Evolutionary conservation across 1,284 basidiomycete genomes (phyloP).

Genomic region (Ustilago sp.): DNA sequence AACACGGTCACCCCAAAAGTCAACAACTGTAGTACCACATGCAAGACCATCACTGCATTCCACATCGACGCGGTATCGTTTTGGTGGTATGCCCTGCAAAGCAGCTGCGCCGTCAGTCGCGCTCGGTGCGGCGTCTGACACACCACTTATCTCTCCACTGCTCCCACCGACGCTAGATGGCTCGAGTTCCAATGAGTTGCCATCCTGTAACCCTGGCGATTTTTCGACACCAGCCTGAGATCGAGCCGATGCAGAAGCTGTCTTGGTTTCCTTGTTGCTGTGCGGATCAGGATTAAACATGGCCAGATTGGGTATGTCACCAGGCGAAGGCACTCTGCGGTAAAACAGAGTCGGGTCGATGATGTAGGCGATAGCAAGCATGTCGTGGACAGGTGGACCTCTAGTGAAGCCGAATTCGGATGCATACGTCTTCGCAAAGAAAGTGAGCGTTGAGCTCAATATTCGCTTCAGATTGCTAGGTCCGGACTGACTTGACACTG

Average conservation of each 20-base stretch:
- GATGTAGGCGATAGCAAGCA: constrained; percentile 62
- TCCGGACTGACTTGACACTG: constrained; percentile 21
- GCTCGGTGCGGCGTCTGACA: constrained; percentile 10
- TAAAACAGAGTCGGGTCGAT: constrained; percentile 61
- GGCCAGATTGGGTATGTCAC: constrained; percentile 28
- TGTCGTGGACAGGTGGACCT: constrained; percentile 64
- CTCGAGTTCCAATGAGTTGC: constrained; percentile 32
- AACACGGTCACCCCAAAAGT: constrained; percentile 53
- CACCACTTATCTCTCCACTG: constrained; percentile 22
- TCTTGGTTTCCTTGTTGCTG: constrained; percentile 32
- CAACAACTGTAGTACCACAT: constrained; percentile 61
- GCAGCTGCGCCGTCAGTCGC: neutral
- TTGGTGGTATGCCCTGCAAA: constrained; percentile 23
- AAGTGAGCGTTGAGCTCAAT: constrained; percentile 56
- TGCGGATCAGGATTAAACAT: constrained; percentile 45
- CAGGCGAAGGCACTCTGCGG: constrained; percentile 43
- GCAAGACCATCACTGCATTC: constrained; percentile 52
- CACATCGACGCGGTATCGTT: constrained; percentile 57
- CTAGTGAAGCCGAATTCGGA: constrained; percentile 57
- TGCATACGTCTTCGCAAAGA: constrained; percentile 56
- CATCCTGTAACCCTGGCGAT: constrained; percentile 1
- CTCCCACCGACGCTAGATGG: constrained; percentile 4
- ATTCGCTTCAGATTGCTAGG: constrained; percentile 47
- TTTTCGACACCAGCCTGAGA: neutral
- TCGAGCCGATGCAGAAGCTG: neutral